These are phyloP conservation scores for Theileria parva DNA, from an alignment of 169 alveolate species.

Conservation along the genomic window DNA sequence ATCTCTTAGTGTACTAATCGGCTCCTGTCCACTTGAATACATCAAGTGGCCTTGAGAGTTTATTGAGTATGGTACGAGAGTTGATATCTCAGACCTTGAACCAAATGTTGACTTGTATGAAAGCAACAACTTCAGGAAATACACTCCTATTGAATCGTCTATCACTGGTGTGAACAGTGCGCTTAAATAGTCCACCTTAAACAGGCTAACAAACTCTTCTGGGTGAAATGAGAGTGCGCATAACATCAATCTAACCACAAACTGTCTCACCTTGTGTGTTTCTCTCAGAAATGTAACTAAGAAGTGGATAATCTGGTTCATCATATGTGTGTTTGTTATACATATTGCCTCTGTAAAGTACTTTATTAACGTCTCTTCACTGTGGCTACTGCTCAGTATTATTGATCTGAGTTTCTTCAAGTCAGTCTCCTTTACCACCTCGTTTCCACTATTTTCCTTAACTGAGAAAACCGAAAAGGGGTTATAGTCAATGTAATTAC, in stretches of 20 bases:
- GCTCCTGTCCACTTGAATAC: background rate
- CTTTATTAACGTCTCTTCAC: conserved; percentile 28
- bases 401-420: conserved; percentile 20
- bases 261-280: conserved; percentile 18
- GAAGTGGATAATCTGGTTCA: conserved; percentile 39
- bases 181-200: conserved; percentile 32
- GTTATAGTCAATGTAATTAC: conserved; percentile 12
- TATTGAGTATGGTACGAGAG: conserved; percentile 31
- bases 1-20: background rate
- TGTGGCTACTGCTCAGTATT: conserved; percentile 17
- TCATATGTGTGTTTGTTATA: conserved; percentile 50
- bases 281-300: conserved; percentile 22
- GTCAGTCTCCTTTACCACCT: conserved; percentile 26
- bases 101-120: conserved; percentile 62
- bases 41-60: conserved; percentile 28
- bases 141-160: conserved; percentile 54
- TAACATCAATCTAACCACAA: conserved; percentile 57
- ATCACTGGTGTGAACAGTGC: conserved; percentile 50
- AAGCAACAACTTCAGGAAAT: conserved; percentile 41
- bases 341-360: conserved; percentile 51
- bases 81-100: conserved; percentile 23
- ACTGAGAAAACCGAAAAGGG: conserved; percentile 16
- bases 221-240: conserved; percentile 62
- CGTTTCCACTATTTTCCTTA: conserved; percentile 1
- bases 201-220: conserved; percentile 53